These are phyloP conservation scores for Singerocomus inundabilis DNA, from an alignment of 1,284 basidiomycete species.

Conservation along the genomic window DNA sequence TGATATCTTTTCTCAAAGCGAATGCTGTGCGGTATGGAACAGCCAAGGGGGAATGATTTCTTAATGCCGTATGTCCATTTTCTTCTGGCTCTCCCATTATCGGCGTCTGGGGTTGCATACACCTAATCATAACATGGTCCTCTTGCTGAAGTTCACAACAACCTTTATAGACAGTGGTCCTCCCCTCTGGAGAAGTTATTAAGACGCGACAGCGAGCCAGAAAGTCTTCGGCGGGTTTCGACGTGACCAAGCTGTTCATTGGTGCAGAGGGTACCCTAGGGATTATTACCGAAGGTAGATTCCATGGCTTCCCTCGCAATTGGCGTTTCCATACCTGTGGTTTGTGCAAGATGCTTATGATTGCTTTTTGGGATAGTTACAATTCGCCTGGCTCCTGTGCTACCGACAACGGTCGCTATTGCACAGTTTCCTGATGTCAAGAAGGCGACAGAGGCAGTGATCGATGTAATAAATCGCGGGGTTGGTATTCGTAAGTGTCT, in stretches of 20 bases:
- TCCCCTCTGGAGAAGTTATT: slow-evolving; percentile 90
- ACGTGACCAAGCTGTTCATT: slow-evolving; percentile 89
- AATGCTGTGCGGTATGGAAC: slow-evolving; percentile 91
- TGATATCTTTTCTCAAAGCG: slow-evolving; percentile 41
- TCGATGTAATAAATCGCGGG: slow-evolving; percentile 71
- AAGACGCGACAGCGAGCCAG: slow-evolving; percentile 85
- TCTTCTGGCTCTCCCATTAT: neutral
- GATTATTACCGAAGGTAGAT: slow-evolving; percentile 82
- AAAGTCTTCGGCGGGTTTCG: slow-evolving; percentile 91
- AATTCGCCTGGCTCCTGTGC: slow-evolving; percentile 72
- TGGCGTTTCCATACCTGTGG: neutral
- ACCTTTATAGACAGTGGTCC: slow-evolving; percentile 72
- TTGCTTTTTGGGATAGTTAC: slow-evolving; percentile 50
- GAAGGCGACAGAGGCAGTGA: slow-evolving; percentile 71
- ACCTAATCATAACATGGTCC: neutral
- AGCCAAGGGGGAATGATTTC: slow-evolving; percentile 81
- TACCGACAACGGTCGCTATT: slow-evolving; percentile 74
- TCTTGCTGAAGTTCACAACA: slow-evolving; percentile 5
- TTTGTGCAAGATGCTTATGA: neutral
- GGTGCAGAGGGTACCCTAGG: slow-evolving; percentile 95
- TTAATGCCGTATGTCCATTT: slow-evolving; percentile 59
- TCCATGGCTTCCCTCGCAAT: neutral
- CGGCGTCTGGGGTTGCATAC: neutral
- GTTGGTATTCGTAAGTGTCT: slow-evolving; percentile 61
- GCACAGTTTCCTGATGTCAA: slow-evolving; percentile 68